Conservation (phyloP, 768 basidiomycete species). For the Suillus luteus region DNA sequence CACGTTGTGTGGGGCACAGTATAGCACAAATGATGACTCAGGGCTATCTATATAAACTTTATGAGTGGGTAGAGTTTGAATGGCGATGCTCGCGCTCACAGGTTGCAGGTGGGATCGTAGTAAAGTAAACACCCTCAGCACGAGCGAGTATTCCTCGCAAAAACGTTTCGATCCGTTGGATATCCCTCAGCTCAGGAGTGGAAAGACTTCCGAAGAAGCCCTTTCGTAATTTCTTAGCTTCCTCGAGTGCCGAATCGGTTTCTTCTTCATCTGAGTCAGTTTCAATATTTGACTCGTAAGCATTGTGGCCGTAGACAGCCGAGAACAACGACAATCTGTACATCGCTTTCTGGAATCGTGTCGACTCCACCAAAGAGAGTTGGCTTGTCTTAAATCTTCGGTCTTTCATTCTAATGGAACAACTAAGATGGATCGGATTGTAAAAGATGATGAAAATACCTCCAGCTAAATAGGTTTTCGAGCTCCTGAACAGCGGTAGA, state of each 20-base stretch:
- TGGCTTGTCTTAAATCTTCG: conserved; percentile 32
- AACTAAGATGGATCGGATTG: neutral
- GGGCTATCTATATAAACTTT: neutral
- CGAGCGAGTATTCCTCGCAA: conserved; percentile 17
- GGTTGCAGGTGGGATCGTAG: neutral
- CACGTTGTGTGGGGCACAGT: neutral
- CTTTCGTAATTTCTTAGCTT: conserved; percentile 14
- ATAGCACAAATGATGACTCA: neutral
- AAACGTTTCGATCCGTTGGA: conserved; percentile 24
- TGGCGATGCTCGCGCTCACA: neutral
- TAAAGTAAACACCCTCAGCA: neutral
- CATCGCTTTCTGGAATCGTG: conserved; percentile 31
- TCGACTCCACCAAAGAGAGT: conserved; percentile 35
- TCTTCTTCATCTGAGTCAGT: conserved; percentile 10
- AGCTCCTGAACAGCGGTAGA: conserved; percentile 29
- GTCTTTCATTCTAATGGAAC: conserved; percentile 37
- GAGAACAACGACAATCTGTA: conserved; percentile 33
- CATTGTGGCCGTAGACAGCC: conserved; percentile 12
- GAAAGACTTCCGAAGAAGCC: conserved; percentile 17
- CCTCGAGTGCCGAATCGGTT: conserved; percentile 6
- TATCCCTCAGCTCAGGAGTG: conserved; percentile 22
- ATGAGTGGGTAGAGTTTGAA: neutral
- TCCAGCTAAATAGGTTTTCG: conserved; percentile 43
- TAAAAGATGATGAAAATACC: conserved; percentile 25
- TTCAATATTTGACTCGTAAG: conserved; percentile 9